phyloP scores from a whole-genome alignment of 306 rosid genomes.

The Rosa multiflora region DNA sequence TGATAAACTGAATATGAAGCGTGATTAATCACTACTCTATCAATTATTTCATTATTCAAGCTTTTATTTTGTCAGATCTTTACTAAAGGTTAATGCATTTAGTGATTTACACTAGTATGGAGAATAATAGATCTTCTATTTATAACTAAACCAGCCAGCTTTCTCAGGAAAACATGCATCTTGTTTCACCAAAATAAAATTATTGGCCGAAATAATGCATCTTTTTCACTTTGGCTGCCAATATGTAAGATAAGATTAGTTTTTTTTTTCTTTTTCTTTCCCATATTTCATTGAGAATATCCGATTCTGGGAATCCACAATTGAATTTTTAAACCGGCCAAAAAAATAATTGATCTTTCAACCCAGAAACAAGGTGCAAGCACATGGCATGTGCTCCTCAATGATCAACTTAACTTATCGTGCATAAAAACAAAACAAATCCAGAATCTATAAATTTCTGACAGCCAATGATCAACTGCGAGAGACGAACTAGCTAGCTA shows the following conservation, averaged over 20 bases:
- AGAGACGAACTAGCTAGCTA: conserved; percentile 14
- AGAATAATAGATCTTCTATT: not conserved
- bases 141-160: not conserved
- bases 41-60: not conserved
- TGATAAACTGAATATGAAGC: not conserved
- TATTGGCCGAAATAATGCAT: not conserved
- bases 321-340: not conserved
- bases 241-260: too few species aligned
- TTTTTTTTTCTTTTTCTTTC: not conserved
- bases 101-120: not conserved
- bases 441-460: conserved; percentile 37
- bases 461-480: conserved; percentile 24
- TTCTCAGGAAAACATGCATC: conserved; percentile 8
- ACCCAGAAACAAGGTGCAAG: not conserved
- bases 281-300: not conserved
- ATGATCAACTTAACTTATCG: conserved; percentile 25
- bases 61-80: not conserved
- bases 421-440: conserved; percentile 36
- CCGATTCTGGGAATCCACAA: not conserved
- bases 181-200: not conserved
- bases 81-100: not conserved
- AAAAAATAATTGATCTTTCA: not conserved
- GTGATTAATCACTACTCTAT: not conserved
- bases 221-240: not conserved
- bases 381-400: conserved; percentile 17